These are phyloP conservation scores for Camellia lanceoleosa DNA, from an alignment of 148 eudicot genomes.

Conservation along the genomic window DNA sequence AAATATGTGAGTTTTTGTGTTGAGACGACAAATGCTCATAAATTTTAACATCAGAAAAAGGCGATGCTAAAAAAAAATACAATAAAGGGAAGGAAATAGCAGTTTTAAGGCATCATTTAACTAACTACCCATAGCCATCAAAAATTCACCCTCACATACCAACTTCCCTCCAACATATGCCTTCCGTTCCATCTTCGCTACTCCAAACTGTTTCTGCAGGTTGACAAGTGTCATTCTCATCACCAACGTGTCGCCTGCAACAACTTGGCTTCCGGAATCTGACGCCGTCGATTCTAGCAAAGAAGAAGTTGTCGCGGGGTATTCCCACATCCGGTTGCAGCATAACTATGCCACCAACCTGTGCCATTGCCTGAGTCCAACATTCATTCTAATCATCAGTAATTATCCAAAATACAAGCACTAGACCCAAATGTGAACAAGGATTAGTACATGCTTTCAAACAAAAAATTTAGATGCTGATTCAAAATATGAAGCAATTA, in stretches of 20 bases:
- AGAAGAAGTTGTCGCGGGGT: conserved; percentile 74
- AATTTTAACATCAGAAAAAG: no score
- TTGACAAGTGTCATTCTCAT: conserved; percentile 83
- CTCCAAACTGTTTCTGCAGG: conserved; percentile 86
- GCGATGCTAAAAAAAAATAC: no score
- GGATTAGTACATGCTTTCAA: no score
- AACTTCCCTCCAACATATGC: conserved; percentile 90
- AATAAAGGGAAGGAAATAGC: no score
- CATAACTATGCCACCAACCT: conserved; percentile 90
- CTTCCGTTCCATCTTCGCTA: conserved; percentile 93
- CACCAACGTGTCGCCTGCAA: conserved; percentile 89
- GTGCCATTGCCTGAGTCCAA: conserved; percentile 83
- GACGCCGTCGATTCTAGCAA: conserved; percentile 91
- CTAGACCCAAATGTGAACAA: not conserved
- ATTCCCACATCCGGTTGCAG: conserved; percentile 92
- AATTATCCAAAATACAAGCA: conserved; percentile 1
- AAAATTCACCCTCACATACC: conserved; percentile 93
- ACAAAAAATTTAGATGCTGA: no score
- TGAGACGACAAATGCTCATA: no score
- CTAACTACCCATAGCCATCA: conserved; percentile 79
- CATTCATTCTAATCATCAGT: conserved; percentile 2
- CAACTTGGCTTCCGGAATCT: conserved; percentile 88
- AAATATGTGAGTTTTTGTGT: no score
- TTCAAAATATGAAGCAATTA: conserved; percentile 16
- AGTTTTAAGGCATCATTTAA: no score